These are phyloP conservation scores for Cicer bijugum DNA, from an alignment of 306 rosid species.

Conservation along the genomic window DNA sequence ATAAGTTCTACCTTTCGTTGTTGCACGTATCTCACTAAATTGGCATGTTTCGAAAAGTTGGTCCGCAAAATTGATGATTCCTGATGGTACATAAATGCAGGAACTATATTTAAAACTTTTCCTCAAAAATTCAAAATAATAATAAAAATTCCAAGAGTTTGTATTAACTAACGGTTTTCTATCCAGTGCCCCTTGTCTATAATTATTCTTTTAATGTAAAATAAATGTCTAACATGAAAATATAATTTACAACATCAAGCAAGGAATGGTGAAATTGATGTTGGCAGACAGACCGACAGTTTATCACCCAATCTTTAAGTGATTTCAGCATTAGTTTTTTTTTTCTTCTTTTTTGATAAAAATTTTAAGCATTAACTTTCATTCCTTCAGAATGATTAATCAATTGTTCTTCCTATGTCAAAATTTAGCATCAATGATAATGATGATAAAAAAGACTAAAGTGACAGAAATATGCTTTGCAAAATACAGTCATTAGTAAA, in stretches of 20 bases:
- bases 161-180: no score
- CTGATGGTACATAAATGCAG: slow-evolving; percentile 56
- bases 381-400: background rate
- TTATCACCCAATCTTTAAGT: background rate
- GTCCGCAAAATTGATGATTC: slow-evolving; percentile 74
- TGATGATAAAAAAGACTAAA: background rate
- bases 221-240: background rate
- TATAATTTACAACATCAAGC: no score
- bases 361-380: background rate
- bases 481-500: background rate
- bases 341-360: background rate
- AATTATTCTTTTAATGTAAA: no score
- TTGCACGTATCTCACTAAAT: slow-evolving; percentile 73
- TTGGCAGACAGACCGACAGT: slow-evolving; percentile 7
- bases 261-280: background rate
- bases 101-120: slow-evolving; percentile 34
- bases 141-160: no score
- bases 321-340: background rate
- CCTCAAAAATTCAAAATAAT: background rate
- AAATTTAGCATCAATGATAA: background rate
- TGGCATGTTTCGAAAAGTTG: slow-evolving; percentile 73
- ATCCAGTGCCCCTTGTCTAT: background rate
- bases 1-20: slow-evolving; percentile 60
- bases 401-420: background rate
- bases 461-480: background rate